A percentile compares a stretch with the other conserved stretches of the same genome.
Evolutionary conservation across 192 early-diverging fungal species (phyloP).

Genomic region (Paraglomus brasilianum): DNA sequence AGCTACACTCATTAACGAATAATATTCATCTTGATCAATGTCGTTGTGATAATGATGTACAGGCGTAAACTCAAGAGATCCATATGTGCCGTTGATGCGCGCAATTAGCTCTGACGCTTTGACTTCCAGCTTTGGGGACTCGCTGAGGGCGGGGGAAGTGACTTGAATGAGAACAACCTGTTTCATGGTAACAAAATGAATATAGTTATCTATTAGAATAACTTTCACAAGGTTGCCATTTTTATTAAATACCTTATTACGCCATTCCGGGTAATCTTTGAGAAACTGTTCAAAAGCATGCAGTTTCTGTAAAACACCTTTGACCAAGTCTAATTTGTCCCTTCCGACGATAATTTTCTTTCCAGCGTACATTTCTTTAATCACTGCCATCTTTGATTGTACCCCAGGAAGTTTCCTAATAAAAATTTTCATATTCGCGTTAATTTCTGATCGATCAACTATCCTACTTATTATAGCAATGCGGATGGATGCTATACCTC

Average conservation of each 20-base stretch:
- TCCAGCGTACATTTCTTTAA: constrained; percentile 79
- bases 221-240: constrained; percentile 18
- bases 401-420: constrained; percentile 63
- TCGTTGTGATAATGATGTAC: constrained; percentile 90
- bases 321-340: constrained; percentile 92
- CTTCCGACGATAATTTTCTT: constrained; percentile 96
- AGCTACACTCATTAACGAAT: constrained; percentile 87
- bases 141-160: constrained; percentile 79
- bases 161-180: constrained; percentile 93
- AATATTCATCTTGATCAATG: constrained; percentile 95
- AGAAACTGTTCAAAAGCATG: constrained; percentile 93
- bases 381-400: constrained; percentile 70
- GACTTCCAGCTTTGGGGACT: constrained; percentile 66
- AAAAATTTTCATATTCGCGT: no score
- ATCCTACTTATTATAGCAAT: no score
- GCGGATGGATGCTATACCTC: no score
- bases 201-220: not conserved
- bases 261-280: constrained; percentile 87
- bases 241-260: constrained; percentile 62
- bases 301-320: constrained; percentile 95
- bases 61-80: constrained; percentile 93
- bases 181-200: not conserved
- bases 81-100: constrained; percentile 92
- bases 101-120: constrained; percentile 90
- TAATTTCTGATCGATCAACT: no score